A percentile compares a stretch with the other conserved stretches of the same genome.
These are phyloP conservation scores for Cyclotella atomus DNA, from an alignment of 108 stramenopile species.

Conservation along the genomic window DNA sequence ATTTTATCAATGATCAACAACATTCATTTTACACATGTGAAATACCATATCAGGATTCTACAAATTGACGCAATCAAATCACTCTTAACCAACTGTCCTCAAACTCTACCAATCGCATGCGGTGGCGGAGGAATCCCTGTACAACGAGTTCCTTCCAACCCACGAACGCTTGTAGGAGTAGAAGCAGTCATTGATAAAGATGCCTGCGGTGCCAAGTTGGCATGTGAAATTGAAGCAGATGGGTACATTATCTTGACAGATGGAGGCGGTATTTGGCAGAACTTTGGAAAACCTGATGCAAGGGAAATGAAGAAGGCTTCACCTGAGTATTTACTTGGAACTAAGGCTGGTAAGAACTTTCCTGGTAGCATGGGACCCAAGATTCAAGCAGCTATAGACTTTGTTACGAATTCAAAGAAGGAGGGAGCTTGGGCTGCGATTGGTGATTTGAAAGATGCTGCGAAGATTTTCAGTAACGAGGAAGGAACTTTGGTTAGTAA, in stretches of 20 bases:
- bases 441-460: constrained; percentile 81
- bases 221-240: constrained; percentile 74
- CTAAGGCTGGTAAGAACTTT: constrained; percentile 59
- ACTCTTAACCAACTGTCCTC: constrained; percentile 54
- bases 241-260: constrained; percentile 84
- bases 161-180: constrained; percentile 70
- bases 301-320: constrained; percentile 72
- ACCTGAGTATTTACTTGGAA: constrained; percentile 76
- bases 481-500: constrained; percentile 71
- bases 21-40: too few relatives aligned
- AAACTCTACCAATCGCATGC: constrained; percentile 74
- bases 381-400: constrained; percentile 78
- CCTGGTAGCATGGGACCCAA: constrained; percentile 83
- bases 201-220: constrained; percentile 70
- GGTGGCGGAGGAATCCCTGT: constrained; percentile 87
- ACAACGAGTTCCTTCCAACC: constrained; percentile 69
- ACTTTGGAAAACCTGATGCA: constrained; percentile 82
- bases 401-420: constrained; percentile 62
- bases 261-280: constrained; percentile 85
- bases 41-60: constrained; percentile 57
- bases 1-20: too few relatives aligned
- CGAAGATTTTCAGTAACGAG: constrained; percentile 62
- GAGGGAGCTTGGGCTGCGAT: constrained; percentile 72
- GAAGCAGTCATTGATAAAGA: constrained; percentile 88
- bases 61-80: constrained; percentile 79